Base-by-base conservation (phyloP, 805 yeast species). In the Saccharomycopsis fermentans region DNA sequence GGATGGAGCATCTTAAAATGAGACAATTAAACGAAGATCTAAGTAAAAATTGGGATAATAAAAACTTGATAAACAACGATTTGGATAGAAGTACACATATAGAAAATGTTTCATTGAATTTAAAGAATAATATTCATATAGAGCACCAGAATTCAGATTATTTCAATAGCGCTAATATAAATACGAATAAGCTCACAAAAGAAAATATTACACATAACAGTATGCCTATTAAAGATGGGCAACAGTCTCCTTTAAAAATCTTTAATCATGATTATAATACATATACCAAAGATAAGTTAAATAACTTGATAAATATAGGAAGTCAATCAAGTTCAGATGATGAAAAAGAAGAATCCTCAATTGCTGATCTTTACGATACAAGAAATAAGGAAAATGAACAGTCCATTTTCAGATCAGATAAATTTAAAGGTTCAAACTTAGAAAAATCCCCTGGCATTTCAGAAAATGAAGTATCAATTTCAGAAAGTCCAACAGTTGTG, bases 231-330 rank as follows among this genome's bases (percentile, higher is more conserved):
- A 58, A 35, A 37, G 55, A 43, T 32, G 58, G 58, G 6, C 57
- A 55, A 34, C 64, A 62, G 37, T 62, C 64, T 6, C 64, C 64
- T 8, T 59, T 62, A 48, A 62, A 62, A 50, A 52, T 62, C 12
- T 62, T 62, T 35, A 54, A 55, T 11, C 37, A 62, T 37, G 29
- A 55, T 14, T 59, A 62, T 32, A 62, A 62, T 48, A 59, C 62
- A 4, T 59, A 62, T 53, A 62, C 64, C 12, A 52, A 62, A 37
- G 53, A 60, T 26, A 57, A 51, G 48, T 57, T 62, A 14, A 56
- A 62, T 39, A 58, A 60, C 26, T 51, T 59, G 27, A 59, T 62
- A 17, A 34, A 35, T 32, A 34, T 12, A 17, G 43, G 39, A 6
- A 52, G 24, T 19, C 43, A 43, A 21, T 19, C 29, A 16, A 34